Evolutionary conservation across 2,329 filamentous ascomycete species (phyloP).

Genomic region (Fusarium secorum): DNA sequence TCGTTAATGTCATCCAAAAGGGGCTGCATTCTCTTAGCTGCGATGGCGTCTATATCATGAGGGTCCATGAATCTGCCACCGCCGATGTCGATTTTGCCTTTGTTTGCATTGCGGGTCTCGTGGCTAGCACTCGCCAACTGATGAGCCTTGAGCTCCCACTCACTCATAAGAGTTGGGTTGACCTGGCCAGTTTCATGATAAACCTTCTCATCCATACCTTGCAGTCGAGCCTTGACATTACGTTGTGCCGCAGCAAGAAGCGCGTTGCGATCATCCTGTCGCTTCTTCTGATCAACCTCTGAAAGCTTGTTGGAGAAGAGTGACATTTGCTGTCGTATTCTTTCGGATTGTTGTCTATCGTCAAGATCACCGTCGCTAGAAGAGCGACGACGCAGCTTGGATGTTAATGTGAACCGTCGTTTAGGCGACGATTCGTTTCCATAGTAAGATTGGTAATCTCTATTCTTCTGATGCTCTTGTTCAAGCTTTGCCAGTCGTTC

Average conservation of each 20-base stretch:
- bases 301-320: slow-evolving; percentile 73
- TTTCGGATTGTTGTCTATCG: slow-evolving; percentile 73
- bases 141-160: slow-evolving; percentile 82
- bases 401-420: slow-evolving; percentile 59
- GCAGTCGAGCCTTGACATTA: slow-evolving; percentile 82
- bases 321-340: slow-evolving; percentile 82
- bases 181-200: slow-evolving; percentile 79
- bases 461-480: slow-evolving; percentile 69
- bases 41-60: slow-evolving; percentile 80
- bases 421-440: slow-evolving; percentile 56
- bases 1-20: slow-evolving; percentile 85
- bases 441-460: slow-evolving; percentile 80
- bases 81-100: slow-evolving; percentile 73
- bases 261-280: slow-evolving; percentile 75
- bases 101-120: slow-evolving; percentile 63
- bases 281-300: slow-evolving; percentile 76
- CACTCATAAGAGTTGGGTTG: slow-evolving; percentile 70
- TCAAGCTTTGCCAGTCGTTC: slow-evolving; percentile 84
- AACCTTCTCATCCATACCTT: slow-evolving; percentile 82
- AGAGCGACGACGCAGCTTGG: slow-evolving; percentile 67
- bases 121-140: slow-evolving; percentile 72
- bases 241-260: slow-evolving; percentile 82
- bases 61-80: slow-evolving; percentile 82
- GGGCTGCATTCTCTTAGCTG: slow-evolving; percentile 78
- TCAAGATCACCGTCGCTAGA: slow-evolving; percentile 72